Base-by-base conservation (phyloP, 2,329 filamentous ascomycete genomes). In the Curvularia hawaiiensis region DNA sequence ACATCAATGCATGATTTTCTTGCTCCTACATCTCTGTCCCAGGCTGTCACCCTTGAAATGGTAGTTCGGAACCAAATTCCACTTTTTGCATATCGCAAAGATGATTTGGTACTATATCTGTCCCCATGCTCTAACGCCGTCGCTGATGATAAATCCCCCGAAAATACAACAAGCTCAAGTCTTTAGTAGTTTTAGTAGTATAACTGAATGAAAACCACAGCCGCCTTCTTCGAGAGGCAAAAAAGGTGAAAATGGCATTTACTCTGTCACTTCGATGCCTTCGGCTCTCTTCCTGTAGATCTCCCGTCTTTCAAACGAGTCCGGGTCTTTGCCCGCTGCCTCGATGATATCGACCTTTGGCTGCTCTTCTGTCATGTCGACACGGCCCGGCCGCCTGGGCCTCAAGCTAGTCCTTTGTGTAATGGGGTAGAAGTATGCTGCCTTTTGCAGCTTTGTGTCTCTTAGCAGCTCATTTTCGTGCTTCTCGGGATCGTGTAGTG, bases 361-460 rank as follows among this genome's bases (percentile, higher is more conserved):
- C 51, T 72, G 68, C 71, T 82, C 72, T 62, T 80, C 64, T 69
- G 75, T 35, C 72, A 74, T 58, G 64, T 80, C 62, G 66, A 77
- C 45, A 64, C 77, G 61, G 69, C 65, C 70, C 2, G 66, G 84
- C 30, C 81, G 67, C 63, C 79, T 75, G 5, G 79, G 77, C 45
- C 79, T 68, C 47, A 88, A 77, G 22, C 79, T 79, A n/a, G 82
- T 83, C 68, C 83, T 82, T 67, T 83, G 81, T 20, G 82, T 73
- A 52, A 88, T 83, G 0, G 85, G 85, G 60, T 88, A 88, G 70
- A 85, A 86, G 71, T 86, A 88, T 14, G 86, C 86, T 1, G 79
- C 85, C 67, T 83, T 83, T 59, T 76, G 75, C 58, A 80, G 61
- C 56, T 68, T 70, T 4, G 54, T 75, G 46, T 61, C 54, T 16